These are phyloP conservation scores for Benincasa hispida DNA, from an alignment of 306 rosid genomes.

Conservation along the genomic window DNA sequence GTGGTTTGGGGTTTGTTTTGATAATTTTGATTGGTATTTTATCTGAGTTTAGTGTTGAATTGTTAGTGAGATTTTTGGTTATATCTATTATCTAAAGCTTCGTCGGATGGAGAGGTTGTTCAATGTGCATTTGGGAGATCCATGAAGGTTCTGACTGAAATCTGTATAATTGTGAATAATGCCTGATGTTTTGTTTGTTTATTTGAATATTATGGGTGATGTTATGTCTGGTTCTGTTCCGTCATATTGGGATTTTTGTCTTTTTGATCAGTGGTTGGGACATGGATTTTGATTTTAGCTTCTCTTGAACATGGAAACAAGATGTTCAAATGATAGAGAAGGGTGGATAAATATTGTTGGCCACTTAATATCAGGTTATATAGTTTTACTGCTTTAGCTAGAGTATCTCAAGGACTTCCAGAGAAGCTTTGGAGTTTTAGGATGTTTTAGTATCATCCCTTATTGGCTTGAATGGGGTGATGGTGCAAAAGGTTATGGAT, in stretches of 20 bases:
- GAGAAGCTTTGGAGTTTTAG: background rate
- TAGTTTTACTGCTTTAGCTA: too few species aligned
- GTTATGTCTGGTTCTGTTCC: constrained; percentile 92
- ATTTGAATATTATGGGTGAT: constrained; percentile 94
- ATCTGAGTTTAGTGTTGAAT: constrained; percentile 74
- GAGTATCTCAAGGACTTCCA: background rate
- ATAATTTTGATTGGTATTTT: constrained; percentile 68
- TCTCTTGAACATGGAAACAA: background rate
- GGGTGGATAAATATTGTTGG: too few species aligned
- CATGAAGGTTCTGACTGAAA: constrained; percentile 58
- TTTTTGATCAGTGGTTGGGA: constrained; percentile 69
- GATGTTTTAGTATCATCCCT: background rate
- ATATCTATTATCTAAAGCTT: constrained; percentile 53
- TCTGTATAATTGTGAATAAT: constrained; percentile 68
- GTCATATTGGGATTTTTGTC: constrained; percentile 66
- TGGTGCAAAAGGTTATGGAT: background rate
- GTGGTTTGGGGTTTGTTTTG: constrained; percentile 50
- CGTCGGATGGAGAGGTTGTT: constrained; percentile 82
- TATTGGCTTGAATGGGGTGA: background rate
- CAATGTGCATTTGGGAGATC: constrained; percentile 68
- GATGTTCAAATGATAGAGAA: background rate
- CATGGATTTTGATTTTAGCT: constrained; percentile 40
- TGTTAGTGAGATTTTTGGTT: constrained; percentile 52
- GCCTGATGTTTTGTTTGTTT: constrained; percentile 77
- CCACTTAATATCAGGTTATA: too few species aligned